Conservation (phyloP, 2,329 filamentous ascomycete genomes). For the Talaromyces sp. region DNA sequence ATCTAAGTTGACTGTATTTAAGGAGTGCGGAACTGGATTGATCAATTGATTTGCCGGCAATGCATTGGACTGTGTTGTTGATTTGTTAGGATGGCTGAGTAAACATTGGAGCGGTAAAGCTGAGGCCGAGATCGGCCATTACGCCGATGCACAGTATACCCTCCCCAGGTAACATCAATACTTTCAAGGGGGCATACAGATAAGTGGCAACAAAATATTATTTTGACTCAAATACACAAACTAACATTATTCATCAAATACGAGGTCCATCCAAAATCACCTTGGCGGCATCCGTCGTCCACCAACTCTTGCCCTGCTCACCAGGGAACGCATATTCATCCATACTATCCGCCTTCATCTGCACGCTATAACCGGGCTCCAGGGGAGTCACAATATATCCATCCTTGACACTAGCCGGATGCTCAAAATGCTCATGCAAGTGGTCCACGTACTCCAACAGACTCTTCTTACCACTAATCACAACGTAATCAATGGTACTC, state of each 20-base stretch:
- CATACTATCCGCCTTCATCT: constrained; percentile 91
- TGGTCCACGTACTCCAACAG: constrained; percentile 91
- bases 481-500: constrained; percentile 88
- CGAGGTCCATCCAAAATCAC: constrained; percentile 61
- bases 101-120: not conserved
- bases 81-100: not conserved
- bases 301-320: constrained; percentile 76
- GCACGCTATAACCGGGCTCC: constrained; percentile 82
- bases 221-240: not conserved
- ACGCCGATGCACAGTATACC: not conserved
- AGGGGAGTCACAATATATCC: constrained; percentile 85
- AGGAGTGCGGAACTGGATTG: not conserved
- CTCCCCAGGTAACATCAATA: no score
- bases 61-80: not conserved
- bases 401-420: constrained; percentile 74
- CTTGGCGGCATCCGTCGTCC: constrained; percentile 76
- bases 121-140: not conserved
- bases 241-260: constrained; percentile 24
- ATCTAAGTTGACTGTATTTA: not conserved
- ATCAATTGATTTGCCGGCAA: not conserved
- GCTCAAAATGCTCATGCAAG: constrained; percentile 86
- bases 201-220: not conserved
- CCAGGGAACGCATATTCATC: constrained; percentile 74
- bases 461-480: constrained; percentile 74
- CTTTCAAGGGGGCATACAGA: no score